Conservation (phyloP, 164 flowering plant genomes). For the Chloranthus sessilifolius region DNA sequence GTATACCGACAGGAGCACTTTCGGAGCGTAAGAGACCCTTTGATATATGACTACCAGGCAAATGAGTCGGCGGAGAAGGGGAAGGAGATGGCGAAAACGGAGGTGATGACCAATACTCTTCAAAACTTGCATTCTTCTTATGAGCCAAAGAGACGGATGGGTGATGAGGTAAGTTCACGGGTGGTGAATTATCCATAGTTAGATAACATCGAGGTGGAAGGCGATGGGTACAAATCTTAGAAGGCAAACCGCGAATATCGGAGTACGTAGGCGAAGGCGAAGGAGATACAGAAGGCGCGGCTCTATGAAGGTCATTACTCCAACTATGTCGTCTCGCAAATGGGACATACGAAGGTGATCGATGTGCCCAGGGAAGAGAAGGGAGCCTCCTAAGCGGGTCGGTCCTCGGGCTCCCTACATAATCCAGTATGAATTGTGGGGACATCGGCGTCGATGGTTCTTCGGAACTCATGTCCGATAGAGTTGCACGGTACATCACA, state of each 20-base stretch:
- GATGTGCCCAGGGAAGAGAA: constrained; percentile 34
- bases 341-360: constrained; percentile 39
- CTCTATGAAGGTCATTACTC: constrained; percentile 52
- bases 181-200: constrained; percentile 2
- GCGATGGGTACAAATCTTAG: constrained; percentile 27
- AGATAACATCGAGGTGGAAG: constrained; percentile 21
- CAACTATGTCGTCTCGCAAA: constrained; percentile 77
- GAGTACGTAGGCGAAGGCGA: constrained; percentile 19
- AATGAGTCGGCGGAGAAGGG: constrained; percentile 62
- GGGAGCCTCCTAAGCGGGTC: constrained; percentile 72
- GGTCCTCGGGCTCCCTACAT: constrained; percentile 95
- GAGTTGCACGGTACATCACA: constrained; percentile 48
- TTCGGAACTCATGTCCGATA: constrained; percentile 48
- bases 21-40: constrained; percentile 57
- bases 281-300: constrained; percentile 37
- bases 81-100: constrained; percentile 57
- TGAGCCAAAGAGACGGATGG: constrained; percentile 29
- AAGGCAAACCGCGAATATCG: constrained; percentile 26
- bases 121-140: constrained; percentile 38
- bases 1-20: constrained; percentile 74
- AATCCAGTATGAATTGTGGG: constrained; percentile 71
- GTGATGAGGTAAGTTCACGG: constrained; percentile 38
- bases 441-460: constrained; percentile 61
- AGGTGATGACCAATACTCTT: constrained; percentile 70
- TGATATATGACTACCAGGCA: constrained; percentile 28